These are phyloP conservation scores for Pseudoperonospora humuli DNA, from an alignment of 352 stramenopile species.

Conservation along the genomic window DNA sequence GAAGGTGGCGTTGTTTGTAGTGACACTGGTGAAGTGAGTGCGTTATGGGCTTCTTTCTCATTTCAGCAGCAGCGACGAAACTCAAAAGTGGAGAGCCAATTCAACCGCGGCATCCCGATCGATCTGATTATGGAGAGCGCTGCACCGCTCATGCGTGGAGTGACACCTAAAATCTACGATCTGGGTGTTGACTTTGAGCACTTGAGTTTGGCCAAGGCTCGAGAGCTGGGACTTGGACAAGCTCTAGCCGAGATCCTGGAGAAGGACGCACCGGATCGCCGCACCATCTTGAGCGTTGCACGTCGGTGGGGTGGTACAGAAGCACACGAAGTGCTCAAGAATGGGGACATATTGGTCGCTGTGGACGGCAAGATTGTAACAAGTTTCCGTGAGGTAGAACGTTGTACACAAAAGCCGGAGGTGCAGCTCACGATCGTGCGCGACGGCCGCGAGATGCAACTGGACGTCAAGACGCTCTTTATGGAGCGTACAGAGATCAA, in stretches of 20 bases:
- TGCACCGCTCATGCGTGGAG: constrained; percentile 54
- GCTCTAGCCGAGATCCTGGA: constrained; percentile 70
- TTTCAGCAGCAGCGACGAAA: constrained; percentile 71
- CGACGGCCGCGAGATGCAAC: constrained; percentile 56
- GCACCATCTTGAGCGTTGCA: constrained; percentile 75
- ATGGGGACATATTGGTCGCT: constrained; percentile 83
- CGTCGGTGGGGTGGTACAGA: constrained; percentile 72
- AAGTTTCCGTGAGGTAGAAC: constrained; percentile 82
- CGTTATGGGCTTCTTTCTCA: constrained; percentile 85
- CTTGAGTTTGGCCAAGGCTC: constrained; percentile 83
- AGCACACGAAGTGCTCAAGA: constrained; percentile 54
- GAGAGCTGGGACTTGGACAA: constrained; percentile 80
- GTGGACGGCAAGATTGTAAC: constrained; percentile 79
- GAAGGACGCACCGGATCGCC: constrained; percentile 52
- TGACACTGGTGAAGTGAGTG: constrained; percentile 55
- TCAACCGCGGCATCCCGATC: constrained; percentile 81
- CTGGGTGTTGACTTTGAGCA: constrained; percentile 83
- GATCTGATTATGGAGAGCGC: constrained; percentile 86
- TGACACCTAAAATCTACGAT: constrained; percentile 69
- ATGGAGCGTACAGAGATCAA: constrained; percentile 85
- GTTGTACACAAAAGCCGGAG: constrained; percentile 64
- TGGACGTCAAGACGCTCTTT: constrained; percentile 71
- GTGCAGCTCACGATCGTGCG: constrained; percentile 83
- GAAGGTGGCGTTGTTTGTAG: constrained; percentile 80
- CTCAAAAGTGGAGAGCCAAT: constrained; percentile 79